Evolutionary conservation across 2,329 filamentous ascomycete species (phyloP), one percentile per base, ranked within the genome.

Genomic region (Fusarium tricinctum): DNA sequence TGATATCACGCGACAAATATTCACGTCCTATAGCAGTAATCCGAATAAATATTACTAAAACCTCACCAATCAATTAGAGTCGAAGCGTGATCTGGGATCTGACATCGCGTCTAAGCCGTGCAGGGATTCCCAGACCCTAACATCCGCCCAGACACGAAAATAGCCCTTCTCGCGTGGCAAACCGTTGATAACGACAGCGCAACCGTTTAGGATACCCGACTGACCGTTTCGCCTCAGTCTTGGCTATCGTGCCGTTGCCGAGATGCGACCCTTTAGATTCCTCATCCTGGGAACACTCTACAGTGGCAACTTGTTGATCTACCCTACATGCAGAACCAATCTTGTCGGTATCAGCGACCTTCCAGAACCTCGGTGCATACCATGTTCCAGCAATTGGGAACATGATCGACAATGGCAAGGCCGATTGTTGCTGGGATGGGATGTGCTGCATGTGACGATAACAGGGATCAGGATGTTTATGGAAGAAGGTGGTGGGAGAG

Each of bases 381-480:
- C 43, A 38, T 14, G 17, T 23, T 47, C 17, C 15, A 45, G 32
- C 15, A 12, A 19, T 28, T 28, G 22, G 13, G 50, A 32, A 20
- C 32, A 38, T n/a, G 57, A 59, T 59, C 57, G 57, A 20, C 51
- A 39, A 59, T 48, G 38, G 26, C 42, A 13, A 54, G 10, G 23
- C 48, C 47, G 46, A 49, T n/a, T 22, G 8, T 39, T 44, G 15
- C 48, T 23, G 6, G 32, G 35, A 49, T 50, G 20, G 23, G 13
- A n/a, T 8, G 26, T 23, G 14, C 8, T 32, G 51, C 42, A 53
- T 38, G 35, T 26, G 17, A 50, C 52, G 13, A 10, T 28, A 42
- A 35, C 23, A 38, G 35, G 35, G 35, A 38, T 38, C 5, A 38
- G 35, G 17, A 19, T 19, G 14, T 15, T 38, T 38, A 8, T n/a